Percentiles rank a stretch among this genome's conserved stretches.
Conservation (phyloP, 2,329 filamentous ascomycete species). For the Paecilomyces dactylethromorphus region DNA sequence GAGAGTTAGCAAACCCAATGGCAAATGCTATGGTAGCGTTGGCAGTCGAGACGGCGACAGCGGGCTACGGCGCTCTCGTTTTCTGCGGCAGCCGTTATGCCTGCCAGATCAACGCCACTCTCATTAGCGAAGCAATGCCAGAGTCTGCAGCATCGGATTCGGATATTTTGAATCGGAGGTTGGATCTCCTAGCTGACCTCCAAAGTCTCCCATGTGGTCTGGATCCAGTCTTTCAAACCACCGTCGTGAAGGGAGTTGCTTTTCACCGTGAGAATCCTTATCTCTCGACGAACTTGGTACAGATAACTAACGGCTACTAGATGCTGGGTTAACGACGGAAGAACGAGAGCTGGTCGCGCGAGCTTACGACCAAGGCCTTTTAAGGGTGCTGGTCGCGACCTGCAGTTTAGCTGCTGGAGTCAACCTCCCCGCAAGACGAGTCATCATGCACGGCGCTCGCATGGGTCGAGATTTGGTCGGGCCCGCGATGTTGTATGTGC, state of each 20-base stretch:
- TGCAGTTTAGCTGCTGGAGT: slow-evolving; percentile 79
- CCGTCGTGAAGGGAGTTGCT: slow-evolving; percentile 60
- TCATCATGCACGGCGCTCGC: slow-evolving; percentile 67
- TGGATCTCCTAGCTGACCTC: slow-evolving; percentile 60
- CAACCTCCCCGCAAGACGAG: slow-evolving; percentile 64
- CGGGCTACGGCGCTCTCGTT: slow-evolving; percentile 64
- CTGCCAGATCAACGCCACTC: slow-evolving; percentile 61
- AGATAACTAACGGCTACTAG: slow-evolving; percentile 25
- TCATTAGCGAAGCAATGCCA: slow-evolving; percentile 63
- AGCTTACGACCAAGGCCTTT: slow-evolving; percentile 61
- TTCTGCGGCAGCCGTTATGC: slow-evolving; percentile 65
- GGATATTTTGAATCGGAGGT: slow-evolving; percentile 50
- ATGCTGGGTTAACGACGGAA: slow-evolving; percentile 58
- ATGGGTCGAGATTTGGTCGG: slow-evolving; percentile 74
- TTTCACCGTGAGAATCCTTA: slow-evolving; percentile 60
- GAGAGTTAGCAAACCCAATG: slow-evolving; percentile 58
- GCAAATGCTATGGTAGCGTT: slow-evolving; percentile 66
- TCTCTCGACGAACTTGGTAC: neutral
- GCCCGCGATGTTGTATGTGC: slow-evolving; percentile 60
- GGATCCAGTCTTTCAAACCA: slow-evolving; percentile 59
- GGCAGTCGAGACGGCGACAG: slow-evolving; percentile 60
- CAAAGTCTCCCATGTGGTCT: slow-evolving; percentile 60
- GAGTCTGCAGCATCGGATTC: slow-evolving; percentile 39
- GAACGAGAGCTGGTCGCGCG: slow-evolving; percentile 65
- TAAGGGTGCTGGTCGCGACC: slow-evolving; percentile 69